Base-by-base conservation (phyloP, 2,329 filamentous ascomycete species). In the Pyrenophora seminiperda region DNA sequence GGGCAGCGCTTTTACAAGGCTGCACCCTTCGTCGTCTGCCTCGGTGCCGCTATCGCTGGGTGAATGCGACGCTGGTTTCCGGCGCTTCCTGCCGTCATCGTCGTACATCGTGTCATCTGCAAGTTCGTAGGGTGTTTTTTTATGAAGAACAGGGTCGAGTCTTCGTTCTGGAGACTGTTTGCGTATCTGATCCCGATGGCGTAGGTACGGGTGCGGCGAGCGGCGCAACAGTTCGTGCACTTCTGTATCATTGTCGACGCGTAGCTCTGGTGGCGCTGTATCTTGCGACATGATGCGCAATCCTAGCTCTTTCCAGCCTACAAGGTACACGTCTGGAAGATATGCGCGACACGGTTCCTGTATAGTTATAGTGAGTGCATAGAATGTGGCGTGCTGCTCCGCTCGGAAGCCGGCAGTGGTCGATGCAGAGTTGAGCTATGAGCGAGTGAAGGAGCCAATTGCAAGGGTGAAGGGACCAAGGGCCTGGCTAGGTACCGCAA, bases 41-140 rank as follows among this genome's bases (percentile, higher is more conserved):
- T 97, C 93, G 14, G 92, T 96, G 18, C 93, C 93, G 70, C 91
- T 96, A 61, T 96, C 92, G 71, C 90, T 96, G 9, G 83, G 83
- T 30, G 70, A 72, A 29, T 63, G 65, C 7, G 68, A 67, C 9
- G 42, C 31, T n/a, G 37, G 33, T 57, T 66, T 72, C 47, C 66
- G 61, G 19, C 63, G 57, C 33, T 60, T 67, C 32, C 61, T 59
- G 13, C 55, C 53, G 50, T 68, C 64, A 38, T 62, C 55, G 40
- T 68, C 69, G 33, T 59, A 59, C 55, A 57, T 57, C 52, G 59
- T 59, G 47, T 54, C 47, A 40, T 56, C 48, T 13, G 61, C 52
- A 17, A 59, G 53, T 13, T 46, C 49, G 24, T 56, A 53, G 14
- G 50, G 42, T 19, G 44, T 41, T 30, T 48, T 56, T n/a, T 61